phyloP scores from a whole-genome alignment of 164 flowering plant species.

The Chimonanthus praecox region DNA sequence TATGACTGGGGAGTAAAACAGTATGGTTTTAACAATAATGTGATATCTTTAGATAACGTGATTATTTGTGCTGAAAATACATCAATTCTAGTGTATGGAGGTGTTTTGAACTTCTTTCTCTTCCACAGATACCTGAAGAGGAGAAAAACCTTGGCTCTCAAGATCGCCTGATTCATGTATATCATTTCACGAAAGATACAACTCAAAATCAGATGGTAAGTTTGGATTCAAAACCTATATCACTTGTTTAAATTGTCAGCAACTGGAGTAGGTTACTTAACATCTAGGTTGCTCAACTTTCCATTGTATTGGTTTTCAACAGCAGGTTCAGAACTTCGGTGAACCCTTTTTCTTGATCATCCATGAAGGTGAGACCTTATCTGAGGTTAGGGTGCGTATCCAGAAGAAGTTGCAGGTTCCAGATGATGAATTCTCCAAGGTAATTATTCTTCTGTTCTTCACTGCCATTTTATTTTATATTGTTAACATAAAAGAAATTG shows the following conservation, averaged over 20 bases:
- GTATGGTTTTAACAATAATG: neutral
- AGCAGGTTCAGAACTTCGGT: slow-evolving; percentile 97
- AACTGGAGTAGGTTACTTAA: neutral
- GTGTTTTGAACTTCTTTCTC: neutral
- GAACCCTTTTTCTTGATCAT: slow-evolving; percentile 96
- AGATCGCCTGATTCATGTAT: slow-evolving; percentile 94
- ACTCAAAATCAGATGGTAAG: slow-evolving; percentile 82
- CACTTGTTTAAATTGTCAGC: neutral
- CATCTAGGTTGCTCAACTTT: neutral
- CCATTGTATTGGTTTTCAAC: slow-evolving; percentile 14
- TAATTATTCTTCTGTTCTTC: neutral
- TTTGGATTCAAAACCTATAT: neutral
- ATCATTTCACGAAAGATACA: slow-evolving; percentile 84
- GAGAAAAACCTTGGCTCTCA: slow-evolving; percentile 90
- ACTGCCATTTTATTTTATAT: no score
- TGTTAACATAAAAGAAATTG: no score
- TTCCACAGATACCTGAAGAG: slow-evolving; percentile 90
- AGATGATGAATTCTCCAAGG: slow-evolving; percentile 94
- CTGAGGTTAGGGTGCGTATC: slow-evolving; percentile 76
- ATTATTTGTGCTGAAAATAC: neutral
- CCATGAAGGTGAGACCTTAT: slow-evolving; percentile 87
- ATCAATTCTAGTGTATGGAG: neutral
- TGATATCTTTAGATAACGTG: neutral
- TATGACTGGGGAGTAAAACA: neutral
- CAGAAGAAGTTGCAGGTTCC: slow-evolving; percentile 91